Conservation (phyloP, 257 asterid species). For the Nicotiana undulata region DNA sequence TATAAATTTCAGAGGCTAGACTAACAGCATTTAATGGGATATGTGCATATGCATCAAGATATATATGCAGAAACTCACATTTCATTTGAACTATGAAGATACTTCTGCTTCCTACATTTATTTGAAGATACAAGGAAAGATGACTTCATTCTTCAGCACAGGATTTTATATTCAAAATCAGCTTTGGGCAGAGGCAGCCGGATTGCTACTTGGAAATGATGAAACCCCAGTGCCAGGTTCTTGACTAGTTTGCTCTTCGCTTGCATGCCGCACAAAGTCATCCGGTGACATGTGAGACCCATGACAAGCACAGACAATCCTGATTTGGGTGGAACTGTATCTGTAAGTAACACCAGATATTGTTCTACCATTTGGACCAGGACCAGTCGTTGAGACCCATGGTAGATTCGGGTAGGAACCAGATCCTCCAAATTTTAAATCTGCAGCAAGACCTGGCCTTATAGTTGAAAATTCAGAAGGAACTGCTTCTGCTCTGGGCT, state of each 20-base stretch:
- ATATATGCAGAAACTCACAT: background rate
- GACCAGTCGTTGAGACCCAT: slow-evolving; percentile 85
- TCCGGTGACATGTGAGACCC: slow-evolving; percentile 93
- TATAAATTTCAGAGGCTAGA: background rate
- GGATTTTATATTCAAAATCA: slow-evolving; percentile 24
- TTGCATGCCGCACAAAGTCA: slow-evolving; percentile 71
- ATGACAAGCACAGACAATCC: slow-evolving; percentile 90
- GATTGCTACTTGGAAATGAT: slow-evolving; percentile 46
- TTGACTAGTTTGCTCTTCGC: slow-evolving; percentile 40
- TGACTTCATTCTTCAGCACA: background rate
- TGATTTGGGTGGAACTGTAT: slow-evolving; percentile 74
- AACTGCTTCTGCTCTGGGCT: slow-evolving; percentile 40
- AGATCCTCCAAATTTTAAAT: slow-evolving; percentile 82
- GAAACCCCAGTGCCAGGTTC: slow-evolving; percentile 45
- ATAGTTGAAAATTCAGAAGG: slow-evolving; percentile 73
- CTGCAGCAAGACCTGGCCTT: slow-evolving; percentile 82
- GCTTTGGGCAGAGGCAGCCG: slow-evolving; percentile 70
- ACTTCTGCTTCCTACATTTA: background rate
- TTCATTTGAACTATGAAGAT: background rate
- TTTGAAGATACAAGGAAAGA: background rate
- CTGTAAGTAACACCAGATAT: slow-evolving; percentile 93
- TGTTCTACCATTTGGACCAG: slow-evolving; percentile 75
- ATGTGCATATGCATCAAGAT: background rate
- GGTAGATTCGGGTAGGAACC: slow-evolving; percentile 87
- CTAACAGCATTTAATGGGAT: background rate